These are phyloP conservation scores for Elsinoe australis DNA, from an alignment of 2,329 filamentous ascomycete genomes.

Conservation along the genomic window DNA sequence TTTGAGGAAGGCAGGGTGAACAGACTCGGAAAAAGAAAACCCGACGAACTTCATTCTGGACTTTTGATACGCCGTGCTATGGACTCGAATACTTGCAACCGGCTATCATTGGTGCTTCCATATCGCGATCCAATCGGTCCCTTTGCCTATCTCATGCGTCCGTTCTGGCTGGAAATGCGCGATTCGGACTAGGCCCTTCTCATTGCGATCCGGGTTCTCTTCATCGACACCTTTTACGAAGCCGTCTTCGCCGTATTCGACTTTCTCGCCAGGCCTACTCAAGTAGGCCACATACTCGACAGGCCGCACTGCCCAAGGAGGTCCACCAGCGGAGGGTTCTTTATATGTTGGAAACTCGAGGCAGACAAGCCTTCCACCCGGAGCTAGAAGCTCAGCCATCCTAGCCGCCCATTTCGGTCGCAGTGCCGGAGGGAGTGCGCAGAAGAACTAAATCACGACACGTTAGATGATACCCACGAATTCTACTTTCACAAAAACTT, in stretches of 20 bases:
- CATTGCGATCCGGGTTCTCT: slow-evolving; percentile 41
- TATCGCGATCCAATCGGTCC: slow-evolving; percentile 43
- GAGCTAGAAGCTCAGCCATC: slow-evolving; percentile 47
- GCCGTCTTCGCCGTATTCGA: slow-evolving; percentile 53
- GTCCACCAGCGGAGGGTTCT: slow-evolving; percentile 55
- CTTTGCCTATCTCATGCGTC: slow-evolving; percentile 50
- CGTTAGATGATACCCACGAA: neutral
- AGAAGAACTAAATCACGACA: slow-evolving; percentile 47
- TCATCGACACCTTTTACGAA: slow-evolving; percentile 32
- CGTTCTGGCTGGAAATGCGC: slow-evolving; percentile 50
- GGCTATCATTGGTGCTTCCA: slow-evolving; percentile 36
- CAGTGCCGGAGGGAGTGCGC: slow-evolving; percentile 48
- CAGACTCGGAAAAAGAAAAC: neutral
- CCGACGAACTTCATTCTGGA: neutral
- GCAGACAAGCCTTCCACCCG: slow-evolving; percentile 50
- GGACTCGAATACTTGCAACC: too few species aligned
- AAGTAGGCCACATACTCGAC: slow-evolving; percentile 67
- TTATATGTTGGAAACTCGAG: slow-evolving; percentile 76
- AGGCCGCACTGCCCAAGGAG: slow-evolving; percentile 63
- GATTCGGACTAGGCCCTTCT: slow-evolving; percentile 37
- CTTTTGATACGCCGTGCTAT: neutral
- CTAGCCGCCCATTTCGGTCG: slow-evolving; percentile 52
- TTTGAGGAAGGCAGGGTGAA: slow-evolving; percentile 40
- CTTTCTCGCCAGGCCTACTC: slow-evolving; percentile 57
- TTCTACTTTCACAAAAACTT: slow-evolving; percentile 24